Evolutionary conservation across 1,139 yeast genomes (phyloP).

Genomic region (Lodderomyces parapsilosis): DNA sequence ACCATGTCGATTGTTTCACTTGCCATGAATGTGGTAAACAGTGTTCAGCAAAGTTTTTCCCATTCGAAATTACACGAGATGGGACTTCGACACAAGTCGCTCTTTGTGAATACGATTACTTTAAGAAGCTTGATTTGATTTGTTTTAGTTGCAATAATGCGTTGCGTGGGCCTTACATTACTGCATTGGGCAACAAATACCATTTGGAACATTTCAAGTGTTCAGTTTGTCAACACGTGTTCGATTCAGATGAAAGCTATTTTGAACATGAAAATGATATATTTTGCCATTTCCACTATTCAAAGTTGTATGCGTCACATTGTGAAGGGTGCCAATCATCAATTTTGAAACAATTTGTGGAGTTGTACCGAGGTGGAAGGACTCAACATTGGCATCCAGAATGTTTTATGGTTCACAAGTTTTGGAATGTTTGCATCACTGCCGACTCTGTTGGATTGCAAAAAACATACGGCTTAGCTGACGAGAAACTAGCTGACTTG

Average conservation of each 20-base stretch:
- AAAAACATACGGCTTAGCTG: conserved; percentile 10
- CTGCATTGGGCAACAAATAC: conserved; percentile 88
- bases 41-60: conserved; percentile 74
- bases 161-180: conserved; percentile 87
- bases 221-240: conserved; percentile 80
- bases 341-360: conserved; percentile 91
- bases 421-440: conserved; percentile 88
- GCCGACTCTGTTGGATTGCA: conserved; percentile 62
- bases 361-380: conserved; percentile 87
- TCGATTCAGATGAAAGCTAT: conserved; percentile 90
- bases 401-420: conserved; percentile 95
- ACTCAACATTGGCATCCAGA: conserved; percentile 99
- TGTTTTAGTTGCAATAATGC: conserved; percentile 86
- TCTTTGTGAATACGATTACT: conserved; percentile 90
- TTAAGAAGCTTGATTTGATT: conserved; percentile 75
- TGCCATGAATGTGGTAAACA: conserved; percentile 80
- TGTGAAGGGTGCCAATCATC: conserved; percentile 95
- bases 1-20: conserved; percentile 83
- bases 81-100: conserved; percentile 52
- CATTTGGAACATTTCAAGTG: conserved; percentile 96
- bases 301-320: conserved; percentile 77
- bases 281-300: conserved; percentile 90
- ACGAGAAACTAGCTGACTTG: conserved; percentile 23
- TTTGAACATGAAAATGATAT: conserved; percentile 84
- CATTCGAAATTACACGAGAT: conserved; percentile 35